phyloP scores from a whole-genome alignment of 306 rosid species.

The Cicer chorassanicum region DNA sequence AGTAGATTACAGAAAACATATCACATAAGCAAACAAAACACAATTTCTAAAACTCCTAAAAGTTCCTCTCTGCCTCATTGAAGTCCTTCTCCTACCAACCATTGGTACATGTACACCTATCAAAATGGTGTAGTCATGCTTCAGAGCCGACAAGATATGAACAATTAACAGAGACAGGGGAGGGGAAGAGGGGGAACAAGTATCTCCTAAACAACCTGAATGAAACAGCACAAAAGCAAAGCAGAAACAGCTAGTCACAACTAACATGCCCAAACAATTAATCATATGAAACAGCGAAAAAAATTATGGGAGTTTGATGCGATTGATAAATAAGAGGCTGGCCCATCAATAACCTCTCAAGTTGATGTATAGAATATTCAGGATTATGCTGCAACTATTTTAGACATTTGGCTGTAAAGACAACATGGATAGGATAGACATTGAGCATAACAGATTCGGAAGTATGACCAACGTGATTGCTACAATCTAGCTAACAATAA shows the following conservation, averaged over 20 bases:
- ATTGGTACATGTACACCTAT: conserved; percentile 24
- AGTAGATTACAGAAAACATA: not conserved
- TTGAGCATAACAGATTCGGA: not conserved
- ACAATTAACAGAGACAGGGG: conserved; percentile 12
- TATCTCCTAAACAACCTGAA: conserved; percentile 11
- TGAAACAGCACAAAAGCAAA: not conserved
- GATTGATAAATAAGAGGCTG: conserved; percentile 8
- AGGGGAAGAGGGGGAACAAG: not conserved
- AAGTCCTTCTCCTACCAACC: conserved; percentile 25
- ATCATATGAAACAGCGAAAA: not conserved
- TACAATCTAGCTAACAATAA: conserved; percentile 33
- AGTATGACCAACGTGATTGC: conserved; percentile 8
- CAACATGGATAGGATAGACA: not conserved
- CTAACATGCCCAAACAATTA: not conserved
- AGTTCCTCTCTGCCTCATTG: conserved; percentile 12
- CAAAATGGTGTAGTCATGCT: conserved; percentile 16
- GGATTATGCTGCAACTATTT: not conserved
- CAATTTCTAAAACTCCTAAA: conserved; percentile 26
- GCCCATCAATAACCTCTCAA: conserved; percentile 8
- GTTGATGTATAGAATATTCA: not conserved
- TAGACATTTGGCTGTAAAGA: conserved; percentile 40
- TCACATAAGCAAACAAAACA: conserved; percentile 20
- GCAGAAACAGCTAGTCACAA: conserved; percentile 8
- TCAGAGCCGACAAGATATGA: conserved; percentile 13
- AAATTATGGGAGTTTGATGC: not conserved